phyloP scores from a whole-genome alignment of 1,284 basidiomycete species.

The Tilletia horrida region DNA sequence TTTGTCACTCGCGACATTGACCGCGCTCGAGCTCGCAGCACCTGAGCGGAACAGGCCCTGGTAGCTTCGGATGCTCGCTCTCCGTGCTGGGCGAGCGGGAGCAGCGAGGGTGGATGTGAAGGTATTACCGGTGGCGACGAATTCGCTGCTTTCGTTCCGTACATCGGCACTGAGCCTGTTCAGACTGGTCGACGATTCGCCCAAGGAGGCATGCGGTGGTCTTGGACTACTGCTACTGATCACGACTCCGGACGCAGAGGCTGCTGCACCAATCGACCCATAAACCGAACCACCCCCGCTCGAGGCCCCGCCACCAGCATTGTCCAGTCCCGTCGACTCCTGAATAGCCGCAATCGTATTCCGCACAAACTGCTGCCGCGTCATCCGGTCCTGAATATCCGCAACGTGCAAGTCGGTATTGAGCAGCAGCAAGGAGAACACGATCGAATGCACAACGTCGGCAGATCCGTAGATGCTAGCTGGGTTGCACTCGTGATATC shows the following conservation, averaged over 20 bases:
- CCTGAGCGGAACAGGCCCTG: constrained; percentile 5
- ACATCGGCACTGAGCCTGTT: background rate
- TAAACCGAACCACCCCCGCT: background rate
- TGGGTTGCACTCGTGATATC: constrained; percentile 89
- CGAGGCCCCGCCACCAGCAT: background rate
- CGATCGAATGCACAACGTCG: constrained; percentile 87
- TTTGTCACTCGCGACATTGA: background rate
- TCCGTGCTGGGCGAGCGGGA: background rate
- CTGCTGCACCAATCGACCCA: background rate
- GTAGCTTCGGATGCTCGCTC: constrained; percentile 9
- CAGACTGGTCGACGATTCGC: constrained; percentile 10
- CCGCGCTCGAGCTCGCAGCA: constrained; percentile 1
- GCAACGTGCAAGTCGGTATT: constrained; percentile 98
- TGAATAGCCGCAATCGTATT: constrained; percentile 80
- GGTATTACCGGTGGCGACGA: constrained; percentile 26
- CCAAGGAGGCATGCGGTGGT: background rate
- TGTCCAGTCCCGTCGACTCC: constrained; percentile 3
- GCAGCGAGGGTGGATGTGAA: constrained; percentile 31
- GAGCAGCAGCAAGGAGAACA: constrained; percentile 86
- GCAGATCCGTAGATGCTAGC: constrained; percentile 69
- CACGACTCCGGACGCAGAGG: background rate
- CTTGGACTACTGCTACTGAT: background rate
- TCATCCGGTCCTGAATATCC: constrained; percentile 84
- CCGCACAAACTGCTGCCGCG: constrained; percentile 82
- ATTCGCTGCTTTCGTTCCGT: constrained; percentile 2